Base-by-base conservation (phyloP, 176 grass and related monocot species). In the Rhynchospora tenuis region DNA sequence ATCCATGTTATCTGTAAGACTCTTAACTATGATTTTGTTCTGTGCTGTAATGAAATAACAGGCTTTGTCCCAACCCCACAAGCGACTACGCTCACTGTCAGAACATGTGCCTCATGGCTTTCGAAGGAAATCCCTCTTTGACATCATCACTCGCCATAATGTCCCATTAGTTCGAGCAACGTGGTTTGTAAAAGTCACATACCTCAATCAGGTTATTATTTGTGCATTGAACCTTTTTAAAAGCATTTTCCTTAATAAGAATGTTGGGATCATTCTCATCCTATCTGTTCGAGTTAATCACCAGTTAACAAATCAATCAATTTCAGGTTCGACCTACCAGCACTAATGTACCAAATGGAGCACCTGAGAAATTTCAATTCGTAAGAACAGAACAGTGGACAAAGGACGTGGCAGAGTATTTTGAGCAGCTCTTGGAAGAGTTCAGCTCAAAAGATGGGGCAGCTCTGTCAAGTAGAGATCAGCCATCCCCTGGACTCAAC, bases 111-210 rank as follows among this genome's bases (percentile, higher is more conserved):
- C 97, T 84, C 97, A 99, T 89, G 97, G 97, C 87, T 99, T 95
- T 70, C 90, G 97, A 85, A 89, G 97, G 57, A 99, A 99, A 85
- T 91, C 91, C 59, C 97, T 99, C 68, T 93, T 99, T 89, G 97
- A 99, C 64, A 88, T 90, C 88, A 90, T 99, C 57, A 96, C 86
- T 88, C 91, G 89, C 58, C 88, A 93, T 67, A 96, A 92, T 89
- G 81, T 99, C 50, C 97, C 97, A 8, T 85, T 99, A 84, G 69
- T 95, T 77, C 93, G 97, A 90, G 97, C 97, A 60, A 93, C 97
- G 65, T 99, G 97, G 97, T 99, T 99, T 89, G 91, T 96, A 70
- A 99, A 99, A 93, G 97, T 99, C 64, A 93, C 91, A 29, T 99
- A 99, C 89, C 97, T 99, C 71, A 99, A 99, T 90, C 97, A 99